Evolutionary conservation across 129 eudicot genomes (phyloP).

Genomic region (Cynara cardunculus): DNA sequence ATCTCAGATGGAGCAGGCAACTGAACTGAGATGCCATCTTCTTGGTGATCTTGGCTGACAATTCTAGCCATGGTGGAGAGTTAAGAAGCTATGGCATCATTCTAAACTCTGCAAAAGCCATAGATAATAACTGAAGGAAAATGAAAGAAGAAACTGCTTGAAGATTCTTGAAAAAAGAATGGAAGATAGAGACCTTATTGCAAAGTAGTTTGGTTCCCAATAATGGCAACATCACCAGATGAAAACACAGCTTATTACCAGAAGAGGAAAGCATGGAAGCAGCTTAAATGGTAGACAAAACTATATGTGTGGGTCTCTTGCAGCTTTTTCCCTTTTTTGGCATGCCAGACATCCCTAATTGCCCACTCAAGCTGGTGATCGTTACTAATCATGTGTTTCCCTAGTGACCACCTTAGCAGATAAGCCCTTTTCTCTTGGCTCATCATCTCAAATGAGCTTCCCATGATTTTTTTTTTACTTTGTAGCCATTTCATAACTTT

Average conservation of each 20-base stretch:
- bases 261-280: conserved; percentile 3
- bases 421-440: neutral
- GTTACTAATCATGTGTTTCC: conserved; percentile 18
- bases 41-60: conserved; percentile 9
- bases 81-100: neutral
- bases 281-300: conserved; percentile 20
- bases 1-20: conserved; percentile 10
- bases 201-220: conserved; percentile 4
- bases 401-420: neutral
- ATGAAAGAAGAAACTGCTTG: neutral
- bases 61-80: conserved; percentile 11
- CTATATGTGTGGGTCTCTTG: conserved; percentile 18
- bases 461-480: too few relatives aligned
- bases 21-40: conserved; percentile 4
- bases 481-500: too few relatives aligned
- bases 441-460: too few relatives aligned
- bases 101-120: neutral
- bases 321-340: conserved; percentile 29
- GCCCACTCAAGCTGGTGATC: conserved; percentile 22
- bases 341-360: conserved; percentile 27
- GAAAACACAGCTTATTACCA: neutral
- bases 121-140: neutral
- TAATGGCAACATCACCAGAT: conserved; percentile 11
- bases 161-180: neutral
- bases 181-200: neutral